phyloP scores from a whole-genome alignment of 352 stramenopile species.

The Saprolegnia parasitica region DNA sequence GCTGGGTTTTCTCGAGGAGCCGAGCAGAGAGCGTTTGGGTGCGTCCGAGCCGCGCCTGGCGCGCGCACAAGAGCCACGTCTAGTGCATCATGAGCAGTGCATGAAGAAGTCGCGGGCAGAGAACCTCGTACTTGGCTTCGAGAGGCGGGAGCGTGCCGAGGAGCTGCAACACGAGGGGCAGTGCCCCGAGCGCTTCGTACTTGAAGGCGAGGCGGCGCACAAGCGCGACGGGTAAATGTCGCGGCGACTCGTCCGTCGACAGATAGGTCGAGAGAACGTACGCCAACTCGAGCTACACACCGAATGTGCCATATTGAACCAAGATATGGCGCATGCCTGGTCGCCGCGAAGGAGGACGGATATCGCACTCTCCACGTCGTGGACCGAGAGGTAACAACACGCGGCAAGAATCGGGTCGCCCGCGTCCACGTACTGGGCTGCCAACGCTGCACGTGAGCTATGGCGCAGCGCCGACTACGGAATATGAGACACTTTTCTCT shows the following conservation, averaged over 20 bases:
- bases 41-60: neutral
- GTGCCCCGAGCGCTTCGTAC: conserved; percentile 15
- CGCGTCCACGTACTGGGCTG: neutral
- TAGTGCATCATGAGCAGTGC: conserved; percentile 1
- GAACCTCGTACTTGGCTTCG: neutral
- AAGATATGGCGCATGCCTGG: neutral
- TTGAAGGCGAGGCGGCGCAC: neutral
- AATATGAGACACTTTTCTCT: neutral
- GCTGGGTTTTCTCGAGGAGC: neutral
- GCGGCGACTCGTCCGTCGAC: neutral
- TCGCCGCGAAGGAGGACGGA: conserved; percentile 11
- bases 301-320: neutral
- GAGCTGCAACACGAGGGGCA: neutral
- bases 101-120: neutral
- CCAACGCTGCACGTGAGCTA: neutral
- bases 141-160: neutral
- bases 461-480: neutral
- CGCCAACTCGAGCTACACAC: conserved; percentile 21
- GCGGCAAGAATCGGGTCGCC: conserved; percentile 21
- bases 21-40: neutral
- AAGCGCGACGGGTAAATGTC: neutral
- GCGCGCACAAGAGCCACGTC: neutral
- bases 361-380: neutral
- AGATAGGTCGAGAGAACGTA: conserved; percentile 6
- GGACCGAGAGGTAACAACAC: conserved; percentile 25